Evolutionary conservation across 2,329 filamentous ascomycete species (phyloP).

Genomic region (Hymenoscyphus scutula): DNA sequence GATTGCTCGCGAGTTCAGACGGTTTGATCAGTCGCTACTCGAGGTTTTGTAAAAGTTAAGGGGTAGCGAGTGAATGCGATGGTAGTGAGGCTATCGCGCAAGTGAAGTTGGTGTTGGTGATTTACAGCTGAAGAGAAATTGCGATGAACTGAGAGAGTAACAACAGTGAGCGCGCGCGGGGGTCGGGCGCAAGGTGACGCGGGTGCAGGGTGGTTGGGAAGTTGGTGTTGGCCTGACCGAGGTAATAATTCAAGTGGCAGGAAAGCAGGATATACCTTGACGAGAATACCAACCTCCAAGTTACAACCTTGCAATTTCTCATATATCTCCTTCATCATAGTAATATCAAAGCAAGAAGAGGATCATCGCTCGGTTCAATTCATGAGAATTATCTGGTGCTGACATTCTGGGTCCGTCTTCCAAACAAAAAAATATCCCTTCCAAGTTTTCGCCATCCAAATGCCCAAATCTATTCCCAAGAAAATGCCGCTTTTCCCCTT

Average conservation of each 20-base stretch:
- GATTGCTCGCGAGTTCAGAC: too few relatives aligned
- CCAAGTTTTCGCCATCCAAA: background rate
- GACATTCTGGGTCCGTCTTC: background rate
- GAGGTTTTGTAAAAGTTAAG: too few relatives aligned
- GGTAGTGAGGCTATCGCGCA: background rate
- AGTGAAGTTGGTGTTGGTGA: background rate
- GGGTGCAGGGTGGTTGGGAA: constrained; percentile 10
- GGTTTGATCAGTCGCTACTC: too few relatives aligned
- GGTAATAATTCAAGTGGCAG: background rate
- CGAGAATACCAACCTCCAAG: background rate
- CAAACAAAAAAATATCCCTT: constrained; percentile 1
- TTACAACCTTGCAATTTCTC: background rate
- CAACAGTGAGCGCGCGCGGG: background rate
- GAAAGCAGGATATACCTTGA: background rate
- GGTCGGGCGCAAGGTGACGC: constrained; percentile 9
- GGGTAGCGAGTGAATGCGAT: constrained; percentile 2
- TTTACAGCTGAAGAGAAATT: background rate
- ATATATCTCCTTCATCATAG: background rate
- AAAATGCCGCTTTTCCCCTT: constrained; percentile 3
- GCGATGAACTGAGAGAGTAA: too few relatives aligned
- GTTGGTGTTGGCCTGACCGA: background rate
- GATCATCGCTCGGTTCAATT: too few relatives aligned
- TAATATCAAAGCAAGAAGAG: too few relatives aligned
- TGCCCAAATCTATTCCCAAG: background rate
- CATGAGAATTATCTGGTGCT: background rate